Evolutionary conservation across 305 asterid genomes (phyloP).

Genomic region (Rubia balearica): DNA sequence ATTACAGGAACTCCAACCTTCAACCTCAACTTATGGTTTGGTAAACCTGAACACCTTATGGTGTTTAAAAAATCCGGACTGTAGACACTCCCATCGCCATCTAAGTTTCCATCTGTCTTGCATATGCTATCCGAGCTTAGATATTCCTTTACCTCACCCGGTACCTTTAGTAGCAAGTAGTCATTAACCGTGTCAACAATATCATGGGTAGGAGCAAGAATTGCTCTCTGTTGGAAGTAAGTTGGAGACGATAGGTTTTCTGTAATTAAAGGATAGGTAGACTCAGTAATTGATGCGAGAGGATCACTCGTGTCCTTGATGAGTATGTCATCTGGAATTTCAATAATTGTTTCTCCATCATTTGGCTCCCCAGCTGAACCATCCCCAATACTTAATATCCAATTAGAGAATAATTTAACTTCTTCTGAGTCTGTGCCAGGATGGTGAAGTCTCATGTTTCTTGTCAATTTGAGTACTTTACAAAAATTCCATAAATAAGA

Average conservation of each 20-base stretch:
- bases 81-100: too few species aligned
- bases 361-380: not conserved
- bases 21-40: too few species aligned
- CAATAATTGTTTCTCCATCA: too few species aligned
- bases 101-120: too few species aligned
- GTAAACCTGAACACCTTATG: too few species aligned
- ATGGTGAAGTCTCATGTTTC: not conserved
- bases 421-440: not conserved
- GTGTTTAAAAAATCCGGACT: too few species aligned
- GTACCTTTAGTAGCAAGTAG: too few species aligned
- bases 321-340: too few species aligned
- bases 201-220: not conserved
- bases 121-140: too few species aligned
- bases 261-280: not conserved
- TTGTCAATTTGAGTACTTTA: not conserved
- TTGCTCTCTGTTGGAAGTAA: not conserved
- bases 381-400: not conserved
- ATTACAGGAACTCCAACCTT: too few species aligned
- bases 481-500: not conserved
- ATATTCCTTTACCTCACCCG: too few species aligned
- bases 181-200: too few species aligned
- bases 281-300: not conserved
- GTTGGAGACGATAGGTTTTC: not conserved
- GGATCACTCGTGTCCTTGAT: not conserved
- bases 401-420: not conserved